Conservation (phyloP, 106 monocot genomes). For the Dioscorea alata region DNA sequence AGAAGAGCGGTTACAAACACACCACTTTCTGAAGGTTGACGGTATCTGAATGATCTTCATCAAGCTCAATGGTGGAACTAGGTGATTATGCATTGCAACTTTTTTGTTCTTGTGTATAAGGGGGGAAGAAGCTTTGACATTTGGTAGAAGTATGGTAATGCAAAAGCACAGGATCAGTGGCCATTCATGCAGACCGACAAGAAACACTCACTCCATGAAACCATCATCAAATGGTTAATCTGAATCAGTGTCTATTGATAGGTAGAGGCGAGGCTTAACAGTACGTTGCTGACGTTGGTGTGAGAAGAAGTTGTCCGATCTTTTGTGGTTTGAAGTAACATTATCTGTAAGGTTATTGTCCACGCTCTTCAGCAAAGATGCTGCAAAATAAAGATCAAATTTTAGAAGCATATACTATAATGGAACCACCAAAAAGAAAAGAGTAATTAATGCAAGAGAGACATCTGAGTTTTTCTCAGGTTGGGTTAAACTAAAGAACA, state of each 20-base stretch:
- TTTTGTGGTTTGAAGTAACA: constrained; percentile 20
- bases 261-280: constrained; percentile 32
- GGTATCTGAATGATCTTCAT: not conserved
- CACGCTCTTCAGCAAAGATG: constrained; percentile 54
- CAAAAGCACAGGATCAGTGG: not conserved
- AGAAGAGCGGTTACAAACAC: not conserved
- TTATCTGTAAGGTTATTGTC: constrained; percentile 32
- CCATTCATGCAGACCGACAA: not conserved
- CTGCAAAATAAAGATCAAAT: constrained; percentile 30
- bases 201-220: not conserved
- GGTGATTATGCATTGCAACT: not conserved
- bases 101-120: not conserved
- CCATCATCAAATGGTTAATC: constrained; percentile 16
- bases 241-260: constrained; percentile 69
- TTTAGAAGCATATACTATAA: too few relatives aligned
- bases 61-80: not conserved
- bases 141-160: not conserved
- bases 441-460: too few relatives aligned
- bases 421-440: too few relatives aligned
- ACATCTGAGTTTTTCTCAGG: too few relatives aligned
- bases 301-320: constrained; percentile 42
- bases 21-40: not conserved
- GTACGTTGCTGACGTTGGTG: constrained; percentile 48
- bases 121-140: not conserved
- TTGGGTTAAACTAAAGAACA: too few relatives aligned